These are phyloP conservation scores for Polychaeton citri DNA, from an alignment of 2,329 filamentous ascomycete genomes.

Conservation along the genomic window DNA sequence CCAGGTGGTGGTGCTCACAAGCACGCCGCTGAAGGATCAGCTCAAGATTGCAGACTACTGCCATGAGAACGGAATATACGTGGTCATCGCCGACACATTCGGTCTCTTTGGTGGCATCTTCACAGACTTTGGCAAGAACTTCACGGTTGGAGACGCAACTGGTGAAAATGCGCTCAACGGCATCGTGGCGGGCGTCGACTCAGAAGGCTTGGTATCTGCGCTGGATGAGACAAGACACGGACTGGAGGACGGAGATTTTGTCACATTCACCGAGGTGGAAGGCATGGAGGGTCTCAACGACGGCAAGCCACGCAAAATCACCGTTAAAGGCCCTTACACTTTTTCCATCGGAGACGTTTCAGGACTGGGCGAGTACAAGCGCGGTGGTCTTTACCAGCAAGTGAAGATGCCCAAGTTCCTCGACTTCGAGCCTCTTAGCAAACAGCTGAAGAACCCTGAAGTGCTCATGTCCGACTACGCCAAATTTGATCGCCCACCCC, in stretches of 20 bases:
- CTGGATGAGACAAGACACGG: slow-evolving; percentile 92
- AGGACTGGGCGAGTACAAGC: slow-evolving; percentile 71
- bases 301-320: slow-evolving; percentile 74
- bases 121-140: slow-evolving; percentile 92
- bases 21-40: slow-evolving; percentile 68
- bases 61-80: slow-evolving; percentile 82
- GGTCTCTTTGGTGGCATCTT: slow-evolving; percentile 93
- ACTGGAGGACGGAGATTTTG: slow-evolving; percentile 88
- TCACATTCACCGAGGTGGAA: slow-evolving; percentile 85
- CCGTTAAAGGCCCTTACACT: slow-evolving; percentile 87
- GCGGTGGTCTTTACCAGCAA: slow-evolving; percentile 82
- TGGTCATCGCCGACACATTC: slow-evolving; percentile 78
- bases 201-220: slow-evolving; percentile 81
- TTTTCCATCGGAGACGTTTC: slow-evolving; percentile 95
- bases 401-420: slow-evolving; percentile 97
- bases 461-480: slow-evolving; percentile 89
- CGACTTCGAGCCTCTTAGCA: slow-evolving; percentile 70
- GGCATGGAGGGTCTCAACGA: slow-evolving; percentile 84
- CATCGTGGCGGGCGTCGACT: slow-evolving; percentile 80
- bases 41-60: slow-evolving; percentile 81
- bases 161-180: slow-evolving; percentile 79
- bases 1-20: slow-evolving; percentile 84
- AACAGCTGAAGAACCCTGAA: slow-evolving; percentile 74
- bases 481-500: slow-evolving; percentile 89
- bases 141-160: slow-evolving; percentile 77